A percentile compares a stretch with the other conserved stretches of the same genome.
phyloP scores from a whole-genome alignment of 208 protist species.

The Crithidia bombi region DNA sequence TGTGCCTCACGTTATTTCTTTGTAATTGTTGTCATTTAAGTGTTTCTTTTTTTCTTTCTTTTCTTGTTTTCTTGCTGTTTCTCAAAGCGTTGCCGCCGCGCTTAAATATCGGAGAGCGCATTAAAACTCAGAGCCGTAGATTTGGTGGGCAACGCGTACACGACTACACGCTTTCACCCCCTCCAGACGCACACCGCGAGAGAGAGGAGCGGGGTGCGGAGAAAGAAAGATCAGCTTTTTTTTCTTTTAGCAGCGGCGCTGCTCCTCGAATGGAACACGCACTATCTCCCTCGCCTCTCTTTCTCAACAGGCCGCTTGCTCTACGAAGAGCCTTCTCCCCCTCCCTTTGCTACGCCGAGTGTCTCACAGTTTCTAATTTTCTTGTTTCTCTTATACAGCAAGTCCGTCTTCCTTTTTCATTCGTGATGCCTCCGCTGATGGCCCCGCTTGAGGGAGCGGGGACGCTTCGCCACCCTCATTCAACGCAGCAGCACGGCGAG shows the following conservation, averaged over 20 bases:
- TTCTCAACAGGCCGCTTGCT: no score
- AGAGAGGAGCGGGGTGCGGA: no score
- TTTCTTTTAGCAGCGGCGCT: neutral
- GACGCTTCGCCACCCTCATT: neutral
- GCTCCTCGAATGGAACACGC: neutral
- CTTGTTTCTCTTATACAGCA: neutral
- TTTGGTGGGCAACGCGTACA: no score
- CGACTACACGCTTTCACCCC: no score
- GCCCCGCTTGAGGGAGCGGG: conserved; percentile 8
- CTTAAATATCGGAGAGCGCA: no score
- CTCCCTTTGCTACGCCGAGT: no score
- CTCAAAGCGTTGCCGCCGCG: no score
- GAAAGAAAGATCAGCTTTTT: neutral
- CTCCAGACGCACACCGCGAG: no score
- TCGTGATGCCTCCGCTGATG: conserved; percentile 6
- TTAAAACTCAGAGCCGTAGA: no score
- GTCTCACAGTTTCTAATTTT: neutral
- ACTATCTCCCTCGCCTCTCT: neutral
- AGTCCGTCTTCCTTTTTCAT: neutral
- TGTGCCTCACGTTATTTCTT: no score
- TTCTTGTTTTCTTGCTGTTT: neutral
- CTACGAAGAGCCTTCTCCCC: no score
- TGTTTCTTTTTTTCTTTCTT: neutral
- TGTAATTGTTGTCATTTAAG: no score
- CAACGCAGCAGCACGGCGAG: neutral